Percentiles rank a stretch among this genome's conserved stretches.
Evolutionary conservation across 257 asterid species (phyloP).

Genomic region (Capsicum baccatum): DNA sequence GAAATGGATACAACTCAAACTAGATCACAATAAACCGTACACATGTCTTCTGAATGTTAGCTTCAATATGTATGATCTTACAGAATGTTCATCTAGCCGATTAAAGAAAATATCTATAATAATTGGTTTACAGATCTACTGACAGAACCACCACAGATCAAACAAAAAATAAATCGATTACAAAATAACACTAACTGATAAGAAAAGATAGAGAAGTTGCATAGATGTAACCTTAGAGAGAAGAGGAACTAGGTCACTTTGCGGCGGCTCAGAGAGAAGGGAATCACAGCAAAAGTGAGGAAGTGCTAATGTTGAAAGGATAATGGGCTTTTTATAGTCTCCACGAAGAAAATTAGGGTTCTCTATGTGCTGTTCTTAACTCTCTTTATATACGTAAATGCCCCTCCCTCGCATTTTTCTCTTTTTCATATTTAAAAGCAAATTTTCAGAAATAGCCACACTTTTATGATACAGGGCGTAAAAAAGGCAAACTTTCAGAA

Average conservation of each 20-base stretch:
- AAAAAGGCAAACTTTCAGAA: too few species aligned
- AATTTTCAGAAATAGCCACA: too few species aligned
- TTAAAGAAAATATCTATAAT: not conserved
- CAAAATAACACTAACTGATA: not conserved
- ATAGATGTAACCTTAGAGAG: not conserved
- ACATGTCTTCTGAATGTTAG: too few species aligned
- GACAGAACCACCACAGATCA: not conserved
- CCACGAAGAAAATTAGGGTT: not conserved
- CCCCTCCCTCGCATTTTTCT: not conserved
- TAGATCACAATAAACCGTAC: not conserved
- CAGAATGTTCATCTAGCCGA: not conserved
- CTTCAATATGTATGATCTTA: not conserved
- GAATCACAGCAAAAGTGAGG: not conserved
- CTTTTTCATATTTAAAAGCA: not conserved
- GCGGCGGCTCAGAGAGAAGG: not conserved
- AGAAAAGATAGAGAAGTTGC: not conserved
- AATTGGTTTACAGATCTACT: conserved; percentile 8
- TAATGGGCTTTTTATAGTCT: not conserved
- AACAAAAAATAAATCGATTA: not conserved
- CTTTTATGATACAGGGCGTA: too few species aligned
- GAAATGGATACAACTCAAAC: not conserved
- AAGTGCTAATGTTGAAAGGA: not conserved
- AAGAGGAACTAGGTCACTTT: not conserved
- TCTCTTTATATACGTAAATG: not conserved
- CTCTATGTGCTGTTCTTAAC: not conserved